phyloP scores from a whole-genome alignment of 257 asterid species.

The Solanum stenotomum region DNA sequence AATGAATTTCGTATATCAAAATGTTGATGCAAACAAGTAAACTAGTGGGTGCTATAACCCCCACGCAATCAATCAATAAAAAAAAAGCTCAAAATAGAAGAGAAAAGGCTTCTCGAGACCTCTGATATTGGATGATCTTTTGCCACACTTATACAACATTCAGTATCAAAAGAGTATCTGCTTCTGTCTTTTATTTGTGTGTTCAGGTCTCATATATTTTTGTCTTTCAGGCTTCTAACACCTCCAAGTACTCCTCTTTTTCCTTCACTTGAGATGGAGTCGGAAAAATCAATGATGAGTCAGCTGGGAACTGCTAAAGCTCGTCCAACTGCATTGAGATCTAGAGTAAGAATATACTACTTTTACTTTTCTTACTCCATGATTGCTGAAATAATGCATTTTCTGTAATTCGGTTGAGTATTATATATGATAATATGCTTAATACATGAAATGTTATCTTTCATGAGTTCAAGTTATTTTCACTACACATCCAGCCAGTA shows the following conservation, averaged over 20 bases:
- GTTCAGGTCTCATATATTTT: not conserved
- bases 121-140: not conserved
- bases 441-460: not conserved
- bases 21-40: not conserved
- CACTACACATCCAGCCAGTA: not conserved
- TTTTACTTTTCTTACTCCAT: not conserved
- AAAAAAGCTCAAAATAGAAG: not conserved
- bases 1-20: not conserved
- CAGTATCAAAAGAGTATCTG: not conserved
- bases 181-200: not conserved
- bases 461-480: not conserved
- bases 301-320: slow-evolving; percentile 75
- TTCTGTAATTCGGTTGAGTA: not conserved
- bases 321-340: slow-evolving; percentile 76
- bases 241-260: slow-evolving; percentile 99
- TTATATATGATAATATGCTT: not conserved
- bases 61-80: not conserved
- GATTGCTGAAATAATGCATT: not conserved
- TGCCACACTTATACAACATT: not conserved
- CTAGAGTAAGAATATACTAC: slow-evolving; percentile 60
- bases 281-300: slow-evolving; percentile 67
- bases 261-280: slow-evolving; percentile 91
- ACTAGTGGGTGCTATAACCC: not conserved
- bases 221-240: slow-evolving; percentile 75
- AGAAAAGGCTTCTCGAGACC: not conserved